Base-by-base conservation (phyloP, 306 rosid species). In the Alnus glutinosa region DNA sequence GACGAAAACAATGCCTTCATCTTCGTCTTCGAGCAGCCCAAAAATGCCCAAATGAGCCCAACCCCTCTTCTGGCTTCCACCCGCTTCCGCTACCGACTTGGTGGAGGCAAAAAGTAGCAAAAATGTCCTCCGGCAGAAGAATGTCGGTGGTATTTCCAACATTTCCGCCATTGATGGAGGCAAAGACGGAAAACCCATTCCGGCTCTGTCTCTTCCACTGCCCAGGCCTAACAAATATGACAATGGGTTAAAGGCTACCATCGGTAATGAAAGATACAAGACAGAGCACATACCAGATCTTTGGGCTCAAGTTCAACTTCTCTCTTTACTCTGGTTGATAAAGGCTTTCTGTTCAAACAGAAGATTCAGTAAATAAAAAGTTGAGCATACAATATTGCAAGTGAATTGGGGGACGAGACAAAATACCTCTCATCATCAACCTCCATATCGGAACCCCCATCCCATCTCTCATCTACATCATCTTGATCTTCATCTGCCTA, bases 401-500 rank as follows among this genome's bases (percentile, higher is more conserved):
- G 34, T 28, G 77, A 76, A 51, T 62, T 44, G 9, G 50, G 52
- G 75, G 69, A 59, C 23, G 59, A 78, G 83, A 73, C 14, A 73
- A 75, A 77, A 63, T 92, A 92, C 97, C 90, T 84, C 66, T 87
- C 92, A 42, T 81, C 90, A 70, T 87, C 92, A 78, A 88, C 68
- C 50, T 93, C 92, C 96, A 89, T 87, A 62, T 87, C 94, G 55
- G 93, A 91, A 82, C 88, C 94, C 1, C 83, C 90, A 83, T 89
- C 94, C 91, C 90, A 88, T 57, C 85, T 85, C 84, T 79, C 90
- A 63, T 93, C 94, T 66, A 77, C 72, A 72, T 88, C 83, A 34
- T 90, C 94, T 13, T 80, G 89, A 73, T 93, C 93, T 78, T 91
- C 96, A 75, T 91, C 88, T 4, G 86, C 92, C 96, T 93, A 47